Base-by-base conservation (phyloP, 1,284 basidiomycete species). In the Heterobasidion parviporum region DNA sequence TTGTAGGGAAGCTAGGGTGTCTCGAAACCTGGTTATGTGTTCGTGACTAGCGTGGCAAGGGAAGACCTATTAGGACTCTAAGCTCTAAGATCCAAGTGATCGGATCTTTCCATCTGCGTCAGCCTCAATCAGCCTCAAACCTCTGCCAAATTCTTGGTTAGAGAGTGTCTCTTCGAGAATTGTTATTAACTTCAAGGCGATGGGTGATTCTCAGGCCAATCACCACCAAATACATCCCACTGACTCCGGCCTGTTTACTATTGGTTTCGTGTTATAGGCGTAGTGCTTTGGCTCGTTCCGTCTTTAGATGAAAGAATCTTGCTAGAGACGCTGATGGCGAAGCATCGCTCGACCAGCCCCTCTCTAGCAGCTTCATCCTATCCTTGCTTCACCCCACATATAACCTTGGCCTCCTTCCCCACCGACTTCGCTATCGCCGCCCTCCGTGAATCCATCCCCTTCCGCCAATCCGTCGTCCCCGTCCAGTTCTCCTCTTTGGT, bases 211-310 rank as follows among this genome's bases (percentile, higher is more conserved):
- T 26, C 26, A 26, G 26, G 26, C 26, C 26, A 5, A 26, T 26
- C 26, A 26, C 26, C 4, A 26, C 5, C 26, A 6, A 6, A 26
- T 26, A 26, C 8, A 14, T n/a, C 12, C 16, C 32, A 41, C 38
- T 26, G 26, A 41, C n/a, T 41, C 38, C n/a, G 3, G 38, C 38
- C 12, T 41, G 4, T n/a, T 41, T 41, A 50, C 4, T 10, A 6
- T n/a, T 35, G 32, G 15, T 6, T 8, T 18, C 8, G 20, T 34
- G 35, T 33, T 43, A 44, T 41, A 83, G 82, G 80, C 15, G 62
- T 78, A 52, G 72, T 83, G 20, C 68, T 87, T 12, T 88, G 85
- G 85, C 76, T 88, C 36, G 78, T 87, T 18, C 83, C 85, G 6
- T 61, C 72, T 8, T 56, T 64, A 15, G 54, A 63, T 14, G 73